Evolutionary conservation across 2,329 filamentous ascomycete species (phyloP).

Genomic region (Venturia effusa): DNA sequence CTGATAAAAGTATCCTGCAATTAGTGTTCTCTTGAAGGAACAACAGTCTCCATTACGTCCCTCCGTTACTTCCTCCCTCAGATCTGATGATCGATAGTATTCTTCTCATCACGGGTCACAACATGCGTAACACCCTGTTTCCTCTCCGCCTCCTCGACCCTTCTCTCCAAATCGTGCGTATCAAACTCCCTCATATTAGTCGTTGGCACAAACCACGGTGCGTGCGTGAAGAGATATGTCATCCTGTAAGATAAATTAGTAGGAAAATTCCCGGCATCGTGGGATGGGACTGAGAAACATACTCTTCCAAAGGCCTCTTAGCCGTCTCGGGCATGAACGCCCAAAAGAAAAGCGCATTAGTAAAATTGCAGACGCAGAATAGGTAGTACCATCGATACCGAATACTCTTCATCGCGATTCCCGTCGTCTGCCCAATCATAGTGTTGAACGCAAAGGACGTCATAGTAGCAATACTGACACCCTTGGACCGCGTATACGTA

Average conservation of each 20-base stretch:
- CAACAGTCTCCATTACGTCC: background rate
- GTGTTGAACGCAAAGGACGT: conserved; percentile 65
- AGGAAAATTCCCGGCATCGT: conserved; percentile 21
- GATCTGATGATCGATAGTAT: background rate
- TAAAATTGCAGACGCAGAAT: conserved; percentile 58
- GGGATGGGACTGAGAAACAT: conserved; percentile 50
- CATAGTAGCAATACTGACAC: conserved; percentile 66
- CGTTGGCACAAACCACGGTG: conserved; percentile 51
- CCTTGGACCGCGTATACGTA: conserved; percentile 62
- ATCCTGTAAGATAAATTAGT: conserved; percentile 12
- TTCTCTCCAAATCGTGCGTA: conserved; percentile 47
- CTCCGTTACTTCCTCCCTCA: background rate
- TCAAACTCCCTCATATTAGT: conserved; percentile 43
- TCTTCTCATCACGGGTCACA: background rate
- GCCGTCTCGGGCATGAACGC: conserved; percentile 55
- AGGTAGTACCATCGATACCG: conserved; percentile 48
- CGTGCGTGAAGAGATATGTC: conserved; percentile 46
- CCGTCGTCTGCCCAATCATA: conserved; percentile 60
- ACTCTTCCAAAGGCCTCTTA: conserved; percentile 54
- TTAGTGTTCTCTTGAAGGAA: too few relatives aligned
- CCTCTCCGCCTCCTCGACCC: conserved; percentile 45
- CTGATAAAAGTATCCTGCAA: too few relatives aligned
- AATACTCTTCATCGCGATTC: conserved; percentile 45
- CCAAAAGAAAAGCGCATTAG: conserved; percentile 59
- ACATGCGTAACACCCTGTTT: conserved; percentile 26